Conservation (phyloP, 164 flowering plant species). For the Nelumbo lutea region DNA sequence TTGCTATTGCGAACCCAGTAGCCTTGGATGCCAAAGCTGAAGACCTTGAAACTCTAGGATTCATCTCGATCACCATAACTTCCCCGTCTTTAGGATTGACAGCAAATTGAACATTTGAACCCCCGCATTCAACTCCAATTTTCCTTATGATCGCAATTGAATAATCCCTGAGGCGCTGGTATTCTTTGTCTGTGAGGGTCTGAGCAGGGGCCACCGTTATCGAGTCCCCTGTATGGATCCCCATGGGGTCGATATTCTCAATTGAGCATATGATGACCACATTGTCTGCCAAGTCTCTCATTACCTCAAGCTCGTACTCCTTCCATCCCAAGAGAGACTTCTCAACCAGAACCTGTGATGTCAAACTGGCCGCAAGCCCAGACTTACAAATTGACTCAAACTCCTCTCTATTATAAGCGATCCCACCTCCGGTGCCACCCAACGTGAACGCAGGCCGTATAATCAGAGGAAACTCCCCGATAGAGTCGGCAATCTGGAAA, state of each 20-base stretch:
- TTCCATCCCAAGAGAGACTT: constrained; percentile 97
- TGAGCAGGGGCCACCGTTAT: constrained; percentile 98
- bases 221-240: constrained; percentile 93
- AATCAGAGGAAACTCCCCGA: constrained; percentile 89
- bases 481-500: constrained; percentile 52
- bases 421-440: constrained; percentile 95
- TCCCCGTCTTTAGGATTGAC: constrained; percentile 88
- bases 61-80: constrained; percentile 99
- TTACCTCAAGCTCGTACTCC: constrained; percentile 95
- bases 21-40: constrained; percentile 98
- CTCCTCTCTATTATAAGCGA: constrained; percentile 91
- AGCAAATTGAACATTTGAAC: constrained; percentile 98
- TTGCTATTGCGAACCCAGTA: constrained; percentile 96
- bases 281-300: constrained; percentile 96
- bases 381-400: constrained; percentile 88
- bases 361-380: constrained; percentile 87
- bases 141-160: constrained; percentile 88
- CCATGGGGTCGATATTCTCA: constrained; percentile 96
- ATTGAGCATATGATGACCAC: constrained; percentile 95
- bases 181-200: constrained; percentile 91
- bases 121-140: constrained; percentile 98
- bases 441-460: constrained; percentile 87
- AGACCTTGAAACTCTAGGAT: constrained; percentile 94
- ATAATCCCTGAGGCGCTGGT: constrained; percentile 88
- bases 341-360: constrained; percentile 90